Evolutionary conservation across 2,329 filamentous ascomycete species (phyloP).

Genomic region (Drechslerella dactyloides): DNA sequence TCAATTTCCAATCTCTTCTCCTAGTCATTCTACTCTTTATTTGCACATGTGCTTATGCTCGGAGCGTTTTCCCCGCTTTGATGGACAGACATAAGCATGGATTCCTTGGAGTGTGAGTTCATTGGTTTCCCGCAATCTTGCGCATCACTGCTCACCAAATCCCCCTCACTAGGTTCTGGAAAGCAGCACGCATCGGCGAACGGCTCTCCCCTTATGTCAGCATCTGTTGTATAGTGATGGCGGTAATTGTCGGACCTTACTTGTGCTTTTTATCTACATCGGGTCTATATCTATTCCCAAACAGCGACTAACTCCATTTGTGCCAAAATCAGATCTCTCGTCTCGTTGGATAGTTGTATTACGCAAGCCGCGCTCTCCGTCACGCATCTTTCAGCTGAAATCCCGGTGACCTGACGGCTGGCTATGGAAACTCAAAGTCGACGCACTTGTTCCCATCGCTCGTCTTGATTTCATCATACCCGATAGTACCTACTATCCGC

Average conservation of each 20-base stretch:
- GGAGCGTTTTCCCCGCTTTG: slow-evolving; percentile 84
- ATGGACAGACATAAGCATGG: slow-evolving; percentile 90
- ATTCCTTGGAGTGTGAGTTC: slow-evolving; percentile 64
- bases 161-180: slow-evolving; percentile 73
- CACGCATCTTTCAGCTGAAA: too few relatives aligned
- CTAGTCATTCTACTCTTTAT: slow-evolving; percentile 93
- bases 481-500: slow-evolving; percentile 79
- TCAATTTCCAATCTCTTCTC: slow-evolving; percentile 98
- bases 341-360: slow-evolving; percentile 45
- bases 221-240: slow-evolving; percentile 91
- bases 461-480: slow-evolving; percentile 81
- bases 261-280: background rate
- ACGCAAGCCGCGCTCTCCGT: too few relatives aligned
- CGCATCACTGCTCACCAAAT: slow-evolving; percentile 11
- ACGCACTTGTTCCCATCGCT: slow-evolving; percentile 73
- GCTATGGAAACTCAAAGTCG: slow-evolving; percentile 88
- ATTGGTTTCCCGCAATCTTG: slow-evolving; percentile 5
- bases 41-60: slow-evolving; percentile 92
- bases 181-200: slow-evolving; percentile 90
- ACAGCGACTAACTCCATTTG: background rate
- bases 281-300: background rate
- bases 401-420: slow-evolving; percentile 32
- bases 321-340: slow-evolving; percentile 31
- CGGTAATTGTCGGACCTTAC: slow-evolving; percentile 66
- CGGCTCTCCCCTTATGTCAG: slow-evolving; percentile 93